Evolutionary conservation across 306 rosid species (phyloP), one percentile per base, ranked within the genome.

Genomic region (Arachis hypogaea): DNA sequence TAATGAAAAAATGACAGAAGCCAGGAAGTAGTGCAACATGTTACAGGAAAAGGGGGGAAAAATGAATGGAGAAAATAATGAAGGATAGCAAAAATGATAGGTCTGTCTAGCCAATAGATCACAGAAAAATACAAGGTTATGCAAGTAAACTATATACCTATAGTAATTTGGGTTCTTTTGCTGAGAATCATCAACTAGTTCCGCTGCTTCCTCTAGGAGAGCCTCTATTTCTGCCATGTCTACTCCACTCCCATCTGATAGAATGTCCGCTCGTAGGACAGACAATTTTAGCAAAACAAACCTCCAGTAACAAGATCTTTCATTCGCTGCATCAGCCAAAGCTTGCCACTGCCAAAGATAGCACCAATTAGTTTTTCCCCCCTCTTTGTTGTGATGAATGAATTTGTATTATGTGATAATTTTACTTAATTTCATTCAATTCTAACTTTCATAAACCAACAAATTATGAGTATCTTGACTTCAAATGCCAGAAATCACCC

Each of bases 181-280:
- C 78, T 83, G 88, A 82, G 93, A 86, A 60, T 77, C 79, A 9
- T 83, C 81, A 63, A 95, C 88, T 66, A 95, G 96, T 84, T 92
- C 99, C n/a, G 97, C 96, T 41, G 99, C 97, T 87, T 95, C 99
- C 83, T 92, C 98, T 49, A 95, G 51, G 58, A 85, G 80, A 72
- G 91, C 95, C 79, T 92, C 96, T 33, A 95, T 88, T 81, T 90
- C 96, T 29, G 97, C 96, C 64, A 71, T 80, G 70, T 85, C 92
- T 51, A 69, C 81, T 66, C 91, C 99, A 78, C 47, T 78, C 75
- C 83, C 87, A 78, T 87, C 89, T 43, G 88, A 82, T 42, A 95
- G 80, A 81, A 92, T 77, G 78, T 95, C 97, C 60, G 99, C 93
- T 83, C 90, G 85, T 60, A 86, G 83, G 79, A 95, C 84, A 60